phyloP scores from a whole-genome alignment of 768 basidiomycete genomes.

The Tulasnella sp. region DNA sequence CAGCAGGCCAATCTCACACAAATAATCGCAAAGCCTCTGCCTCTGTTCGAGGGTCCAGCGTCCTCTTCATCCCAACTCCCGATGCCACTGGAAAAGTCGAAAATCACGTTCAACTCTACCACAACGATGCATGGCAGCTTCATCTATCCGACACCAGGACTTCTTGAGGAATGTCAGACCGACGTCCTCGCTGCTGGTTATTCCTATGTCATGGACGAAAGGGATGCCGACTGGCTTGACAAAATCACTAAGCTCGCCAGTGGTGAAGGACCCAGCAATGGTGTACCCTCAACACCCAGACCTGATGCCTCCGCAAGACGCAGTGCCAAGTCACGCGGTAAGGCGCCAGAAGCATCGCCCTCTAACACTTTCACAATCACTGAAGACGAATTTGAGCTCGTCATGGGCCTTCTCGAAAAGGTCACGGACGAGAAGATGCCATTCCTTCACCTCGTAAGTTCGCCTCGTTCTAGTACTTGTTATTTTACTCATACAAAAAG shows the following conservation, averaged over 20 bases:
- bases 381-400: slow-evolving; percentile 88
- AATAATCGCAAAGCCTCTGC: slow-evolving; percentile 25
- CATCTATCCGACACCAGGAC: slow-evolving; percentile 67
- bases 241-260: slow-evolving; percentile 78
- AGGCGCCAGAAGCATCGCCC: slow-evolving; percentile 66
- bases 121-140: slow-evolving; percentile 55
- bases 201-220: slow-evolving; percentile 91
- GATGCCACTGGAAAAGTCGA: slow-evolving; percentile 71
- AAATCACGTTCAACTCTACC: slow-evolving; percentile 70
- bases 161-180: slow-evolving; percentile 64
- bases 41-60: slow-evolving; percentile 31
- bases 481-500: too few relatives aligned
- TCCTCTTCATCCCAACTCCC: slow-evolving; percentile 83
- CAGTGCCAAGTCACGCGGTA: slow-evolving; percentile 72
- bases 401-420: slow-evolving; percentile 91
- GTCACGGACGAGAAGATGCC: slow-evolving; percentile 81
- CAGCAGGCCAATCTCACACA: slow-evolving; percentile 19
- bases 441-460: slow-evolving; percentile 75
- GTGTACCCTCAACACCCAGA: slow-evolving; percentile 40
- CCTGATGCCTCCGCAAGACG: too few relatives aligned
- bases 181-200: slow-evolving; percentile 58
- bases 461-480: too few relatives aligned
- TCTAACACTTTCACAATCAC: slow-evolving; percentile 39
- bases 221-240: slow-evolving; percentile 88
- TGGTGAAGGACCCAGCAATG: slow-evolving; percentile 70